Evolutionary conservation across 2,329 filamentous ascomycete species (phyloP), one percentile per base, ranked within the genome.

Genomic region (Arthrobotrys sinensis): DNA sequence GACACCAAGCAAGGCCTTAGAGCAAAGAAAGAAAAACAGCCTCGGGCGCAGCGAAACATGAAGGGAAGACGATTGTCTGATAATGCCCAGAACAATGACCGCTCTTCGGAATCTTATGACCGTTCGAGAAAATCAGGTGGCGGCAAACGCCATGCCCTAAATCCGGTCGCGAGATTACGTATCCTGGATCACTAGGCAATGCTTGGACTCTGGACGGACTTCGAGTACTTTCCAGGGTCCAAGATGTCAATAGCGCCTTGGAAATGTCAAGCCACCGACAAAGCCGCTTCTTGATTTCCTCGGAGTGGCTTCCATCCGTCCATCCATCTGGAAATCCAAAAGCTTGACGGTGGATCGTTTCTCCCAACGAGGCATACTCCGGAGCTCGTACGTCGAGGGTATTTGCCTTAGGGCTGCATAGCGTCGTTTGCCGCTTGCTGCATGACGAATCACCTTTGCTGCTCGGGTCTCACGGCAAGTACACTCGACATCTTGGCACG

Each of bases 401-500:
- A 1, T 70, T 77, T 40, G 66, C 66, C 73, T 77, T 77, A 77
- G 73, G 66, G 73, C 73, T 77, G 73, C 73, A 77, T 77, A 66
- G 66, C 52, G 40, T 67, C 4, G 1, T 70, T 66, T 60, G 57
- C 73, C 48, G 62, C 72, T 50, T 21, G 52, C 8, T 32, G n/a
- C 48, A 77, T 77, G 73, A 77, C 73, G 73, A 77, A 77, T 77
- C 73, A 66, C 19, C 24, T 46, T 40, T 36, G 28, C 40, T 52
- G 28, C 43, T 70, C 73, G 73, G 66, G 73, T 71, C 52, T 67
- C 66, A 70, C 73, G 66, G 67, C 65, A 53, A 53, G 40, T 32
- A 19, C 40, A 36, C 8, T 45, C 12, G 38, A 46, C 50, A 62
- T 45, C 73, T 77, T 77, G 66, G 72, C 72, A 75, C 19, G 36